phyloP scores from a whole-genome alignment of 352 stramenopile genomes.

The Pythium aquatile region DNA sequence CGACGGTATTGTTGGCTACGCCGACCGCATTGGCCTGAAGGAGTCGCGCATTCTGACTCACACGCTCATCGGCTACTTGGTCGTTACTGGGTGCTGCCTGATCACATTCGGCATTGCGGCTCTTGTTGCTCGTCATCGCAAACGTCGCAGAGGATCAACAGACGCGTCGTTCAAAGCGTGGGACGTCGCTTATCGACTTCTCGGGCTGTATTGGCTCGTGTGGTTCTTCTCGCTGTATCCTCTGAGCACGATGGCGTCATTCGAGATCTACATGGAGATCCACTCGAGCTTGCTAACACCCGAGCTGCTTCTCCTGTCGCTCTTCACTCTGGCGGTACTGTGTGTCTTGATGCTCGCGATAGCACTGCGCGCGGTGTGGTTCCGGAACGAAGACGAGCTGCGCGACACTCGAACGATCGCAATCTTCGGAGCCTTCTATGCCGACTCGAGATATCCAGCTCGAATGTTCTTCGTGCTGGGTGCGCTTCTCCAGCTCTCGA shows the following conservation, averaged over 20 bases:
- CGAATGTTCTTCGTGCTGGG: constrained; percentile 69
- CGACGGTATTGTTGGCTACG: constrained; percentile 56
- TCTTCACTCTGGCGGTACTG: constrained; percentile 43
- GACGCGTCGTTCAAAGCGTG: constrained; percentile 19
- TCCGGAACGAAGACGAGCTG: constrained; percentile 54
- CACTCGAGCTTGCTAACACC: constrained; percentile 29
- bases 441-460: constrained; percentile 52
- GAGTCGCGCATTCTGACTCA: constrained; percentile 49
- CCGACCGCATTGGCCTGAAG: constrained; percentile 54
- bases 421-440: constrained; percentile 63
- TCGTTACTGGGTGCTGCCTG: constrained; percentile 32
- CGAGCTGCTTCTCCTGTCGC: constrained; percentile 34
- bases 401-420: constrained; percentile 57
- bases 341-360: constrained; percentile 52
- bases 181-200: constrained; percentile 50
- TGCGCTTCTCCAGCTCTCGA: constrained; percentile 53
- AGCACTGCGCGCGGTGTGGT: constrained; percentile 49
- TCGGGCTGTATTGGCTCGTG: constrained; percentile 58
- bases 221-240: constrained; percentile 67
- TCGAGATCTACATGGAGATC: constrained; percentile 73
- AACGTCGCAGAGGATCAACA: constrained; percentile 34
- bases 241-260: constrained; percentile 57
- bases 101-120: constrained; percentile 48
- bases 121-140: constrained; percentile 43
- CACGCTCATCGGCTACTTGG: constrained; percentile 38